These are phyloP conservation scores for Thelephora terrestris DNA, from an alignment of 1,284 basidiomycete species.

Conservation along the genomic window DNA sequence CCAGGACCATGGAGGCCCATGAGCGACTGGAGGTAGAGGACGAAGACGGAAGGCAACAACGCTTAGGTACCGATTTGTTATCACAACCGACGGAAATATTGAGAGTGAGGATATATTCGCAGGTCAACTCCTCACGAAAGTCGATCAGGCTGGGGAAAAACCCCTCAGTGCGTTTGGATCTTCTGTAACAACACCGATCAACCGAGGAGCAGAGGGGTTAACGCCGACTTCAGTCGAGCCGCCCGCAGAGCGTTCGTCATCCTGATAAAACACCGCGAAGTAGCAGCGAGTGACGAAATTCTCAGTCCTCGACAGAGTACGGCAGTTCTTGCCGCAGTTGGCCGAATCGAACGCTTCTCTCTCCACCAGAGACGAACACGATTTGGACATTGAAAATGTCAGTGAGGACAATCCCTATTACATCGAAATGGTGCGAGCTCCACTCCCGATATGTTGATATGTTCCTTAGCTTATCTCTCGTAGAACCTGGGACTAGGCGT, in stretches of 20 bases:
- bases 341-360: constrained; percentile 1
- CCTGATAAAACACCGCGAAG: not conserved
- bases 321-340: not conserved
- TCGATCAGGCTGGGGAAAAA: too few relatives aligned
- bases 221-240: not conserved
- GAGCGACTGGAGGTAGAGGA: constrained; percentile 7
- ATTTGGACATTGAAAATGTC: not conserved
- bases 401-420: not conserved
- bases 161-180: too few relatives aligned
- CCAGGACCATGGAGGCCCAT: not conserved
- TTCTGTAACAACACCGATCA: too few relatives aligned
- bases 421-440: not conserved
- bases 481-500: not conserved
- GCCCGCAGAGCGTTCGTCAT: not conserved
- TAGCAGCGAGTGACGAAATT: not conserved
- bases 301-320: not conserved
- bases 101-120: too few relatives aligned
- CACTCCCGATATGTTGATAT: not conserved
- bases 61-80: not conserved
- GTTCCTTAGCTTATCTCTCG: not conserved
- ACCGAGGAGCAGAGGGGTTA: too few relatives aligned
- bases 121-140: too few relatives aligned
- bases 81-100: too few relatives aligned
- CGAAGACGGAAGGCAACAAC: not conserved
- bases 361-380: not conserved